Conservation (phyloP, 495 filamentous ascomycete genomes). For the Copromyces sp. region DNA sequence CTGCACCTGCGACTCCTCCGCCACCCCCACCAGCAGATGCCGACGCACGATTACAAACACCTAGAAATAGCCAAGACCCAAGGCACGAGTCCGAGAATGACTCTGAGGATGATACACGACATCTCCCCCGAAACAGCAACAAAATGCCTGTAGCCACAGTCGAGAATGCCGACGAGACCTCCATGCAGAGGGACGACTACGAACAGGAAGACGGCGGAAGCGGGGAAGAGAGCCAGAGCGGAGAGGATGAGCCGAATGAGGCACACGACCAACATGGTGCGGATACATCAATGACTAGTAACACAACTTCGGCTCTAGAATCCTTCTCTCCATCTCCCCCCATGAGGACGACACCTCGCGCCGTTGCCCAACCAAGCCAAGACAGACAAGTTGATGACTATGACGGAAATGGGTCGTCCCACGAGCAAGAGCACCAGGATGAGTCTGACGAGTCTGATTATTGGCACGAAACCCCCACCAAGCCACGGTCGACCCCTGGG, state of each 20-base stretch:
- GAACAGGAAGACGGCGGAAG: background rate
- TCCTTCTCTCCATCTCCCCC: slow-evolving; percentile 52
- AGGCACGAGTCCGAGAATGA: background rate
- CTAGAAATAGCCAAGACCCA: background rate
- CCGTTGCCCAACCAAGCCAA: slow-evolving; percentile 36
- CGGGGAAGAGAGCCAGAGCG: background rate
- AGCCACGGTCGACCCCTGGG: slow-evolving; percentile 10
- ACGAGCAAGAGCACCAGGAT: slow-evolving; percentile 2
- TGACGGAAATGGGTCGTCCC: background rate
- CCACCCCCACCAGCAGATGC: background rate
- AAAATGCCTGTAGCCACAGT: background rate
- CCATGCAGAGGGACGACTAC: background rate
- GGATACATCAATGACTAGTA: slow-evolving; percentile 27
- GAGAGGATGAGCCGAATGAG: background rate
- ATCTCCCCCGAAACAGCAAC: background rate
- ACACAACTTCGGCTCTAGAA: slow-evolving; percentile 48
- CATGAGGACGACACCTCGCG: slow-evolving; percentile 46
- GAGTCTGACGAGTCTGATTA: background rate
- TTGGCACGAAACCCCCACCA: slow-evolving; percentile 1
- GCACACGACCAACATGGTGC: slow-evolving; percentile 19
- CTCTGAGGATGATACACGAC: background rate
- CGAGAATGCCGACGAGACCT: slow-evolving; percentile 12
- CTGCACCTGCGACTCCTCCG: background rate
- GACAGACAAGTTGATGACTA: slow-evolving; percentile 5
- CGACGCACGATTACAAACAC: slow-evolving; percentile 1